These are phyloP conservation scores for Populus ilicifolia DNA, from an alignment of 345 rosid genomes.

Conservation along the genomic window DNA sequence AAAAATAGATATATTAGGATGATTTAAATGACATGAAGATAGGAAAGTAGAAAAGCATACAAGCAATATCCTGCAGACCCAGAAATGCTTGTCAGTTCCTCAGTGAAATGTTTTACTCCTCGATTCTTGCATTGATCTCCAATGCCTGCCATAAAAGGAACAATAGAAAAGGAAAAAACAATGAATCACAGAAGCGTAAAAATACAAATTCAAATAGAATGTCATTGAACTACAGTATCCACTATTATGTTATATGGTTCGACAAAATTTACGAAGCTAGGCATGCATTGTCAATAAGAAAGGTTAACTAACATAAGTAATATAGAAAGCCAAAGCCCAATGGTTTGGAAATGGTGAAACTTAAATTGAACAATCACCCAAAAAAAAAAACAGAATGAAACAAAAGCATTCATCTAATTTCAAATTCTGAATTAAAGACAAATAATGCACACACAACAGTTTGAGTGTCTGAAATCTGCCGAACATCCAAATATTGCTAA, in stretches of 20 bases:
- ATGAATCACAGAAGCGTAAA: neutral
- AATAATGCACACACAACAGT: neutral
- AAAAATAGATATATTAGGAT: neutral
- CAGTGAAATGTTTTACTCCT: conserved; percentile 62
- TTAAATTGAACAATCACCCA: too few relatives aligned
- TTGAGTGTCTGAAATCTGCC: neutral
- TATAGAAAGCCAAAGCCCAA: too few relatives aligned
- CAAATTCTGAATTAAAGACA: neutral
- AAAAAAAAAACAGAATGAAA: neutral
- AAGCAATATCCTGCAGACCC: conserved; percentile 76
- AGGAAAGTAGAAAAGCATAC: conserved; percentile 38
- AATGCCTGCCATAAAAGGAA: conserved; percentile 49
- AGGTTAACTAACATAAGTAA: too few relatives aligned
- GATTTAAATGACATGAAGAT: neutral
- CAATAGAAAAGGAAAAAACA: neutral
- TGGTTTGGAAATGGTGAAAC: too few relatives aligned
- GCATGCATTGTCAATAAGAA: too few relatives aligned
- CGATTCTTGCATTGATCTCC: conserved; percentile 65
- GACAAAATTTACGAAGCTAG: neutral
- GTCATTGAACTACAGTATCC: neutral
- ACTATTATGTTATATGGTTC: neutral
- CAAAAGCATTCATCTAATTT: neutral
- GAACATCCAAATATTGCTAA: neutral
- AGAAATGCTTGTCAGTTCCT: conserved; percentile 49
- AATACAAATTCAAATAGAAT: neutral